Base-by-base conservation (phyloP, 306 rosid genomes). In the Vigna hirtella region DNA sequence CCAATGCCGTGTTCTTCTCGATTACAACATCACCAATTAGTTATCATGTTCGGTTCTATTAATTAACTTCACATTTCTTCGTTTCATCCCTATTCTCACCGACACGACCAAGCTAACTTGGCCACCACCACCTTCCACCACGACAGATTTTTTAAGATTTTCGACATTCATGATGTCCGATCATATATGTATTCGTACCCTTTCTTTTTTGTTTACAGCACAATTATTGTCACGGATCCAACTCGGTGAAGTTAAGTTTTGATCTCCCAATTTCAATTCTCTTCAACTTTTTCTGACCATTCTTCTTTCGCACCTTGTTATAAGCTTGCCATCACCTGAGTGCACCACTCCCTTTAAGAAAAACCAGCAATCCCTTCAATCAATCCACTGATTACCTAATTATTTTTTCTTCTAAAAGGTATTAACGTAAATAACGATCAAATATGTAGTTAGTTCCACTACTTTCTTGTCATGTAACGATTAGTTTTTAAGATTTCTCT, bases 51-150 rank as follows among this genome's bases (percentile, higher is more conserved):
- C 17, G 24, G 24, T 38, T 24, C 8, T 47, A 48, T 9, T 51
- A 28, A 16, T 48, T 69, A 69, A 48, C 15, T 26, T 69, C 9
- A 24, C 43, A 26, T 48, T 22, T 26, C 22, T 69, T 69, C 16
- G 13, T 69, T 49, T 14, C 74, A 69, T 69, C 57, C 16, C 26
- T 15, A 49, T n/a, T 50, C 2, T 28, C 47, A 47, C 74, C 74
- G 59, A 30, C 74, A 70, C 14, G n/a, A 70, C 47, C 38, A 7
- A 16, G 74, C 17, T 50, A 70, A 48, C 28, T 7, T 67, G 40
- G 56, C 40, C 72, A 12, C 53, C 72, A 45, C 38, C 5, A 45
- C 18, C 53, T 65, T 38, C 52, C 71, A 38, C 70, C n/a, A 8
- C 9, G 50, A n/a, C 10, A 63, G 28, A 36, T 36, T 64, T 36